A percentile compares a stretch with the other conserved stretches of the same genome.
These are phyloP conservation scores for Lipomyces kockii DNA, from an alignment of 805 yeast genomes.

Conservation along the genomic window DNA sequence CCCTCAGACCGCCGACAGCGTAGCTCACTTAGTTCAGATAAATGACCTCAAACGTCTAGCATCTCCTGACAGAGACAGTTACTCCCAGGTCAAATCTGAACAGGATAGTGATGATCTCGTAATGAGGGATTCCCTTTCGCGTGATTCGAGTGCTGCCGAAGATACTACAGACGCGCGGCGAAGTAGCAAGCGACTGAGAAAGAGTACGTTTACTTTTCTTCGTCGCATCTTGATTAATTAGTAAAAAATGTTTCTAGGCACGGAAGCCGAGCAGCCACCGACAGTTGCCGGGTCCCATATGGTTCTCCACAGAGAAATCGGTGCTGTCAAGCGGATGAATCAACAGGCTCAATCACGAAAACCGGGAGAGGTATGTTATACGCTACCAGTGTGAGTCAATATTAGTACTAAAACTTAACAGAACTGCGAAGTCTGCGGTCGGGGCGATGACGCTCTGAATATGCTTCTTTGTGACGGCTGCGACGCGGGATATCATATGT, in stretches of 20 bases:
- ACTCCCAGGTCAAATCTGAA: slow-evolving; percentile 4
- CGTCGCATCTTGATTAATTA: background rate
- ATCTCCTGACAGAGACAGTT: background rate
- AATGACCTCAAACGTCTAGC: background rate
- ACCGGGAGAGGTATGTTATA: slow-evolving; percentile 28
- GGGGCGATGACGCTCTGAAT: slow-evolving; percentile 30
- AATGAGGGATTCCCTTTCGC: background rate
- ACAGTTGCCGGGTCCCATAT: slow-evolving; percentile 28
- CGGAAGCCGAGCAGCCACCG: slow-evolving; percentile 13
- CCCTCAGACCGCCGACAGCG: background rate
- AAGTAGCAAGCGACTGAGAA: slow-evolving; percentile 20
- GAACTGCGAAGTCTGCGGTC: slow-evolving; percentile 42
- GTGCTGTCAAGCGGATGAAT: slow-evolving; percentile 25
- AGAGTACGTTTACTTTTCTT: background rate
- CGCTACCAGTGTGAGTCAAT: background rate
- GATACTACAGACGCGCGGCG: slow-evolving; percentile 7
- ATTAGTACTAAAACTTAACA: slow-evolving; percentile 7
- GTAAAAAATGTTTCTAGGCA: background rate
- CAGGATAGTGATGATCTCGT: background rate
- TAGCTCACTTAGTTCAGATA: background rate
- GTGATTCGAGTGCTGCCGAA: background rate
- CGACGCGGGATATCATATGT: slow-evolving; percentile 66
- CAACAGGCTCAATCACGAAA: slow-evolving; percentile 1
- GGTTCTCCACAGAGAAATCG: slow-evolving; percentile 25
- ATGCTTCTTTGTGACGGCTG: slow-evolving; percentile 68